Conservation (phyloP, 345 rosid genomes). For the Linum tenue region DNA sequence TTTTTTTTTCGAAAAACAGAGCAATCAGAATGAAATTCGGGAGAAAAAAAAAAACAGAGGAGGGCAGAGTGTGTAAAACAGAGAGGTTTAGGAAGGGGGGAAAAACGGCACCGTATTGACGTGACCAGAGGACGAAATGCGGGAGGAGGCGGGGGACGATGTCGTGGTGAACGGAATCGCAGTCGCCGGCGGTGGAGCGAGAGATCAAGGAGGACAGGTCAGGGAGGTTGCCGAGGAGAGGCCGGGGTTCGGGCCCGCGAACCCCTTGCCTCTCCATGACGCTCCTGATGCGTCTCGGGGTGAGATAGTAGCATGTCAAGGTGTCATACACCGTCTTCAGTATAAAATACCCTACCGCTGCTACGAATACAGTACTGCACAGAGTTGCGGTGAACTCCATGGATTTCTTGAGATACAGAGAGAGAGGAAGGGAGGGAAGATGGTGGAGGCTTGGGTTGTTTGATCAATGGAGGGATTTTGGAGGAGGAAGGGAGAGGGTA, state of each 20-base stretch:
- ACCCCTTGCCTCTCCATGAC: slow-evolving; percentile 81
- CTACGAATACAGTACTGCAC: slow-evolving; percentile 5
- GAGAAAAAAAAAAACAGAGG: background rate
- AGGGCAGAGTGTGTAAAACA: background rate
- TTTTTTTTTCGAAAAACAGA: background rate
- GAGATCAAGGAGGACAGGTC: slow-evolving; percentile 57
- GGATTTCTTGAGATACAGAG: slow-evolving; percentile 1
- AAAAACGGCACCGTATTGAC: slow-evolving; percentile 47
- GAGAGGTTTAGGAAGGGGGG: background rate
- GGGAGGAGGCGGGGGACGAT: slow-evolving; percentile 75
- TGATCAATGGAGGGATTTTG: background rate
- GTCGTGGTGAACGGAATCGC: slow-evolving; percentile 54
- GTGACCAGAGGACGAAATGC: slow-evolving; percentile 73
- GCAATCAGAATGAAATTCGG: background rate
- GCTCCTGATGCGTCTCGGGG: slow-evolving; percentile 66
- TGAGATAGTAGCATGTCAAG: slow-evolving; percentile 52
- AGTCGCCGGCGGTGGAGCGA: slow-evolving; percentile 48
- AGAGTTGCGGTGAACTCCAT: slow-evolving; percentile 17
- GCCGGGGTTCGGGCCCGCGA: slow-evolving; percentile 71
- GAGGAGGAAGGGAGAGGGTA: no score
- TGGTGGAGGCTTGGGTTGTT: background rate
- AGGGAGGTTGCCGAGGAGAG: slow-evolving; percentile 66
- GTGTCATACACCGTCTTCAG: slow-evolving; percentile 41
- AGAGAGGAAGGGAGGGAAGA: slow-evolving; percentile 6
- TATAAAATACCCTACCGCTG: slow-evolving; percentile 23